A percentile compares a stretch with the other conserved stretches of the same genome.
These are phyloP conservation scores for Chloromonas sp. DNA, from an alignment of 163 green algal genomes.

Conservation along the genomic window DNA sequence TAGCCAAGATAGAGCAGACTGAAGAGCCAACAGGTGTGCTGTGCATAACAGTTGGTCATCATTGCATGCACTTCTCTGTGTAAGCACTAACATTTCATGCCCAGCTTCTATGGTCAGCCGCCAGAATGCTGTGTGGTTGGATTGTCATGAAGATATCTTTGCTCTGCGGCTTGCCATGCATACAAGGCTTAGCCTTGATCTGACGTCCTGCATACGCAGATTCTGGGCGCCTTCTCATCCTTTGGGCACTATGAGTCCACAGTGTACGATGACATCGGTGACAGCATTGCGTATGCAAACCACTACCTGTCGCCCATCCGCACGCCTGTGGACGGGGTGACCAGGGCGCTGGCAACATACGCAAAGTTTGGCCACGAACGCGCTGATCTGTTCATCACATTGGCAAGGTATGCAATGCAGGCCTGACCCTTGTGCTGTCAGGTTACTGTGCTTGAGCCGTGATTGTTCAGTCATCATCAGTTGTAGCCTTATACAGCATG, in stretches of 20 bases:
- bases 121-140: too few species aligned
- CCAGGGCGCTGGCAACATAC: constrained; percentile 22
- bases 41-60: too few species aligned
- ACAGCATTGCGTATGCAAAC: constrained; percentile 45
- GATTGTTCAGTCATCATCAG: too few species aligned
- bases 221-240: constrained; percentile 12
- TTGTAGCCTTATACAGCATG: not conserved
- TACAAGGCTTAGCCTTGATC: too few species aligned
- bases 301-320: constrained; percentile 41
- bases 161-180: too few species aligned
- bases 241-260: constrained; percentile 19
- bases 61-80: too few species aligned
- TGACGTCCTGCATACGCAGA: constrained; percentile 7
- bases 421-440: not conserved
- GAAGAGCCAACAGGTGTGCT: too few species aligned
- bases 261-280: constrained; percentile 37
- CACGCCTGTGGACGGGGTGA: constrained; percentile 11
- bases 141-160: too few species aligned
- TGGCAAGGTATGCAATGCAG: constrained; percentile 5
- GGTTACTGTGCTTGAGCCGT: not conserved
- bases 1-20: too few species aligned
- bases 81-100: too few species aligned
- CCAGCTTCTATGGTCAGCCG: too few species aligned
- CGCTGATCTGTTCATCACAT: constrained; percentile 31
- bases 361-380: constrained; percentile 37